phyloP scores from a whole-genome alignment of 192 early-diverging fungal species.

The Dimargaris xerosporica region DNA sequence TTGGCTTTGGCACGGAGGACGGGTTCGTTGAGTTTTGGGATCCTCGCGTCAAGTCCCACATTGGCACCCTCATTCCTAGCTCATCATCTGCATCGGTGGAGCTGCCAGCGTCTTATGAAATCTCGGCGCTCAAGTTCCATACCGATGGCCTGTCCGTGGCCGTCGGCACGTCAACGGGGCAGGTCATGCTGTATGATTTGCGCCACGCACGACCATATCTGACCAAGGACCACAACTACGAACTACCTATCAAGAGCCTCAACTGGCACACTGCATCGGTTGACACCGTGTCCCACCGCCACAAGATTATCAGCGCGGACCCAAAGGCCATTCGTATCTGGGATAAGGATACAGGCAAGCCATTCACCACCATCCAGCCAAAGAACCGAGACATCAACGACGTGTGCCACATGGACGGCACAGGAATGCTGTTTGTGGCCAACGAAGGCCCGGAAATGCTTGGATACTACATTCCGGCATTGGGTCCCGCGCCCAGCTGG shows the following conservation, averaged over 20 bases:
- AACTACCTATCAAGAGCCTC: conserved; percentile 77
- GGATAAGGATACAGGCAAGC: conserved; percentile 66
- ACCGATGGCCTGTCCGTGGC: conserved; percentile 73
- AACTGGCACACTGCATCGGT: conserved; percentile 50
- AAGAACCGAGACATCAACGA: conserved; percentile 89
- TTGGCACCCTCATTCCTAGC: conserved; percentile 30
- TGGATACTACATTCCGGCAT: conserved; percentile 77
- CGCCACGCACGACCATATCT: conserved; percentile 64
- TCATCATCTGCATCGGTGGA: conserved; percentile 11
- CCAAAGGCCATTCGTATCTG: conserved; percentile 88
- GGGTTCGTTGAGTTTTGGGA: conserved; percentile 94
- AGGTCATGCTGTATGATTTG: conserved; percentile 86
- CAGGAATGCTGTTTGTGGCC: conserved; percentile 78
- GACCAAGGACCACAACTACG: conserved; percentile 97
- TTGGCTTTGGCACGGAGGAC: conserved; percentile 76
- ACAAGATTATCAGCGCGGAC: conserved; percentile 78
- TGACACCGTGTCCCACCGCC: conserved; percentile 29
- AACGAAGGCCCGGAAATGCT: conserved; percentile 89
- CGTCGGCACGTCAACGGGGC: conserved; percentile 82
- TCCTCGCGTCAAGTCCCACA: conserved; percentile 53
- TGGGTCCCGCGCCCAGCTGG: conserved; percentile 89
- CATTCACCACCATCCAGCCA: conserved; percentile 87
- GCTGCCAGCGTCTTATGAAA: conserved; percentile 28
- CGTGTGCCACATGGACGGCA: conserved; percentile 60
- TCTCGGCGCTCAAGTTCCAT: conserved; percentile 67